phyloP scores from a whole-genome alignment of 345 rosid species.

The Citrus medica region DNA sequence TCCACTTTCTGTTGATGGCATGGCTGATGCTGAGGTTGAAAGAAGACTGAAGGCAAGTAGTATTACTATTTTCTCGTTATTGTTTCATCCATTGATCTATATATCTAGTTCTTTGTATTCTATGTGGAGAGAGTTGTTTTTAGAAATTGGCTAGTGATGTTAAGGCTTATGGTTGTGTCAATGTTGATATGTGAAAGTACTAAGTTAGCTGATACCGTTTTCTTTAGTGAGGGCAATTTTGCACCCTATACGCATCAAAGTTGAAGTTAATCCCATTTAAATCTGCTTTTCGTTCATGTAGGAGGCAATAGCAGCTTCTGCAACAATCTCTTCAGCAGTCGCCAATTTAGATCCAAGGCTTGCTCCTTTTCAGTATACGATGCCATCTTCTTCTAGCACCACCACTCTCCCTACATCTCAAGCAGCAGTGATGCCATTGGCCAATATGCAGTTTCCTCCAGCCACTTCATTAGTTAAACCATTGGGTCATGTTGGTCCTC shows the following conservation, averaged over 20 bases:
- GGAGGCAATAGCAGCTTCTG: slow-evolving; percentile 74
- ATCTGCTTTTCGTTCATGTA: slow-evolving; percentile 31
- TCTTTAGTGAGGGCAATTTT: not conserved
- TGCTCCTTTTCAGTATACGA: slow-evolving; percentile 48
- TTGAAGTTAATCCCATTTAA: not conserved
- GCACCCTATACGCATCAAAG: not conserved
- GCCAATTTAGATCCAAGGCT: slow-evolving; percentile 64
- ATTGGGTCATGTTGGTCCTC: slow-evolving; percentile 45
- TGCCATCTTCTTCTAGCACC: slow-evolving; percentile 67
- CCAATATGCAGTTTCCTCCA: slow-evolving; percentile 53
- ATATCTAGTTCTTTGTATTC: not conserved
- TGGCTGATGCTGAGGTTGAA: slow-evolving; percentile 86
- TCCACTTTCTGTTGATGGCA: slow-evolving; percentile 70
- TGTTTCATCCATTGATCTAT: not conserved
- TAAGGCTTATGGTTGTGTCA: slow-evolving; percentile 4
- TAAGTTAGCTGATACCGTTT: not conserved
- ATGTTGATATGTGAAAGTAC: not conserved
- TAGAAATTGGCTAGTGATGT: not conserved
- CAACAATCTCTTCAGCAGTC: slow-evolving; percentile 48
- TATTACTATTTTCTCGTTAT: slow-evolving; percentile 4
- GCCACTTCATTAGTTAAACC: slow-evolving; percentile 55
- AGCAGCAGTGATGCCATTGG: slow-evolving; percentile 40
- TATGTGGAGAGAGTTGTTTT: not conserved
- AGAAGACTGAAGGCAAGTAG: slow-evolving; percentile 70
- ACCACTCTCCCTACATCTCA: slow-evolving; percentile 50